Evolutionary conservation across 1,284 basidiomycete genomes (phyloP), one percentile per base, ranked within the genome.

Genomic region (Ganoderma sp.): DNA sequence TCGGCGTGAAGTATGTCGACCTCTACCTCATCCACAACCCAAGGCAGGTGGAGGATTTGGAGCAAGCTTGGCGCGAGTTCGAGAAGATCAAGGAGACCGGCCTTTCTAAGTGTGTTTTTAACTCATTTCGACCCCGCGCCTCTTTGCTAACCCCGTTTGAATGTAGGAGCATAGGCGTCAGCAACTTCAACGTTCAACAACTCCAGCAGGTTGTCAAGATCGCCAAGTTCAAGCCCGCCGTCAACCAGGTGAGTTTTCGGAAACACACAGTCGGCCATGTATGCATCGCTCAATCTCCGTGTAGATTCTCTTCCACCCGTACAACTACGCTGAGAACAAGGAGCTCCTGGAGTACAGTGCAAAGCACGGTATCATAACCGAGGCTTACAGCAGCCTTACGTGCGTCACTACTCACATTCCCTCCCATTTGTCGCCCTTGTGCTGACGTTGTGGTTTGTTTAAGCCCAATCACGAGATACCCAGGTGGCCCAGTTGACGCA

Each of bases 91-190:
- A 87, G 72, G 83, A 85, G 63, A 79, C 84, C 10, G 90, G 89
- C 0, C 78, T 88, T 5, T 83, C 84, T 34, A 90, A 86, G 89
- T 88, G 54, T 39, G 81, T 54, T 8, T 8, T 74, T 0, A 3
- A 9, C 34, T 10, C 28, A 60, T 17, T 22, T 9, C 5, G 15
- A 7, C 7, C 12, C 7, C 2, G 10, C 12, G 1, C 14, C 14
- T 34, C 19, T n/a, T 28, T 10, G 19, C 39, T 45, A 17, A 63
- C 3, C 22, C 39, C 34, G 57, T 41, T 17, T 5, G 34, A 28
- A n/a, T 37, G 12, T 66, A 91, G 88, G 85, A 90, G 87, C 70
- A 91, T 92, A 65, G 91, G 91, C n/a, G 88, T 93, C 28, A 90
- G 87, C 78, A 94, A 93, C 79, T 92, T 90, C 76, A 78, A 79